Percentiles rank a stretch among this genome's conserved stretches.
These are phyloP conservation scores for Beverwykella pulmonaria DNA, from an alignment of 495 filamentous ascomycete species.

Conservation along the genomic window DNA sequence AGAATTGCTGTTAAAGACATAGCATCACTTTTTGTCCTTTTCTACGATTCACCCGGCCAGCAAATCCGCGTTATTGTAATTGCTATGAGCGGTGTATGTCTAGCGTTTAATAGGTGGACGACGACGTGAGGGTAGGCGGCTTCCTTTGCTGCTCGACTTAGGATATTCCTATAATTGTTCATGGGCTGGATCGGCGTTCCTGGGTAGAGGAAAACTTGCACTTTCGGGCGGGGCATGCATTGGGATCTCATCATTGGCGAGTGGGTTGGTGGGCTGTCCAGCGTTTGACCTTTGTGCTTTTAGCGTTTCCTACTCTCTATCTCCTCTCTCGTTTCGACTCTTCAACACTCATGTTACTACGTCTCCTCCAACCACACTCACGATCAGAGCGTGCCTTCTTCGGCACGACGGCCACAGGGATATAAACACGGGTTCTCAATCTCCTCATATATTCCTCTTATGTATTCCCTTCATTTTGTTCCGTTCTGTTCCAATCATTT, in stretches of 20 bases:
- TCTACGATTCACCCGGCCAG: too few species aligned
- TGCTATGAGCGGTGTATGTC: neutral
- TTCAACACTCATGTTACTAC: neutral
- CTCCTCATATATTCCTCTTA: neutral
- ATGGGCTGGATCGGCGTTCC: conserved; percentile 10
- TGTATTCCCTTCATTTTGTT: neutral
- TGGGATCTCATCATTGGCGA: neutral
- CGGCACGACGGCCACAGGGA: neutral
- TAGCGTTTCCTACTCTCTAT: neutral
- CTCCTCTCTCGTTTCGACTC: neutral
- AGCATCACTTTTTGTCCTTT: too few species aligned
- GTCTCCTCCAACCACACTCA: too few species aligned
- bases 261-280: neutral
- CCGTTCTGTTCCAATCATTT: neutral
- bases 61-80: neutral
- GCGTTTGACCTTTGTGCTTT: neutral
- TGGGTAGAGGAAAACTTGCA: conserved; percentile 11
- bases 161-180: neutral
- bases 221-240: neutral
- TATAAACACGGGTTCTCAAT: neutral
- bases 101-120: neutral
- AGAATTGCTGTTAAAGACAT: neutral
- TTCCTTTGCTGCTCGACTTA: neutral
- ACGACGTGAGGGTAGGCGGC: neutral
- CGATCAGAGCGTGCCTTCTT: too few species aligned